Base-by-base conservation (phyloP, 768 basidiomycete genomes). In the Pilatotrama ljubarskyi region DNA sequence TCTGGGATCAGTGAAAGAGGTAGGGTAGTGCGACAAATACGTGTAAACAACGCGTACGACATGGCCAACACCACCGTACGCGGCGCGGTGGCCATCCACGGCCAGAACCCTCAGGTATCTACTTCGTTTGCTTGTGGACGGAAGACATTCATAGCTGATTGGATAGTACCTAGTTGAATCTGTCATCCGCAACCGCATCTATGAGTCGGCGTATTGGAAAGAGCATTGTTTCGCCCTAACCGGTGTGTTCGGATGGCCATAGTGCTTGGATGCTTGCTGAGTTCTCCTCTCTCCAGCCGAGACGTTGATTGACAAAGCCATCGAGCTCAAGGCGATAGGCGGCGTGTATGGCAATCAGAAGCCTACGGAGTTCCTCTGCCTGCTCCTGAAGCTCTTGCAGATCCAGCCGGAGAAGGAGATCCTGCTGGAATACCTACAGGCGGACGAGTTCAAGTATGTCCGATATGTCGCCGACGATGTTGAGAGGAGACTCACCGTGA, bases 381-480 rank as follows among this genome's bases (percentile, higher is more conserved):
- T 99, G 41, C 84, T 95, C 48, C 79, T 98, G 66, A 99, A 99
- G 73, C 82, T 99, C 51, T 80, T 99, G 43, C 96, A 98, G 75
- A 87, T 99, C 50, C 97, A 98, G 71, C 97, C 97, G 3, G 93
- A 98, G 75, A 96, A 95, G 73, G 97, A 98, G 75, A 98, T 99
- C 53, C 72, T 98, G 51, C 78, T 98, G 1, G 97, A 98, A 70
- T 99, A 99, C 71, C 78, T 99, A 22, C 84, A 87, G 55, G 97
- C 94, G 7, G 97, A 98, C 61, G 97, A 99, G 73, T 99, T 98
- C 82, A 99, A 99, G 97, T 96, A 64, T 55, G 90, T 78, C n/a
- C 18, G n/a, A n/a, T n/a, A n/a, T n/a, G n/a, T n/a, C n/a, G n/a
- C n/a, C n/a, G n/a, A n/a, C n/a, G n/a, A n/a, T n/a, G n/a, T n/a